Base-by-base conservation (phyloP, 2,329 filamentous ascomycete species). In the Ciborinia camelliae region DNA sequence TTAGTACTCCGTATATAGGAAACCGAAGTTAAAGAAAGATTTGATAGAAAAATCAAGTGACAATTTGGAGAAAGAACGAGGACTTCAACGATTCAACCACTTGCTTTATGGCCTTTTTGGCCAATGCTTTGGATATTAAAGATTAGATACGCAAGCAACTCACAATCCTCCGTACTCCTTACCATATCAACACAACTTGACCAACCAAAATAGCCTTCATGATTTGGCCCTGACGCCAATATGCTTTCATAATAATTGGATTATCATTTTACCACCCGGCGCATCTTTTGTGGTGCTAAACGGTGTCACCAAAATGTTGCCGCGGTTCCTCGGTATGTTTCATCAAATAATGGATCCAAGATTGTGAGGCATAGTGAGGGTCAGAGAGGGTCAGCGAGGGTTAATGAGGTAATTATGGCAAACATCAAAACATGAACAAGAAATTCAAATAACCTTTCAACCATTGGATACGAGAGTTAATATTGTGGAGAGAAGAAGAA, bases 251-350 rank as follows among this genome's bases (percentile, higher is more conserved):
- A 23, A 20, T 23, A n/a, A n/a, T n/a, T n/a, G n/a, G n/a, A n/a
- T n/a, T n/a, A n/a, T n/a, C n/a, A n/a, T n/a, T n/a, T n/a, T n/a
- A n/a, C n/a, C n/a, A n/a, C n/a, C 23, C 28, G 12, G 23, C 4
- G n/a, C 12, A 23, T 12, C n/a, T 35, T 32, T 45, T 45, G 39
- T 12, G 28, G 41, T 5, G 2, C 20, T 18, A 23, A 26, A 37
- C 20, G n/a, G 32, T 23, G 8, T 47, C 43, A 47, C 43, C 43
- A n/a, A 47, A 47, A 8, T 23, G 41, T 45, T 4, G 20, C 55
- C 55, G 55, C 55, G 55, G 55, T 35, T 47, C 55, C 55, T 58
- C 55, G 41, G 55, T 35, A 58, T 7, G 9, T 58, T 58, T 58
- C 20, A 47, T 20, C 28, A 35, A n/a, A n/a, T n/a, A n/a, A n/a